phyloP scores from a whole-genome alignment of 2,329 filamentous ascomycete genomes.

The Ophioceras dolichostomum region DNA sequence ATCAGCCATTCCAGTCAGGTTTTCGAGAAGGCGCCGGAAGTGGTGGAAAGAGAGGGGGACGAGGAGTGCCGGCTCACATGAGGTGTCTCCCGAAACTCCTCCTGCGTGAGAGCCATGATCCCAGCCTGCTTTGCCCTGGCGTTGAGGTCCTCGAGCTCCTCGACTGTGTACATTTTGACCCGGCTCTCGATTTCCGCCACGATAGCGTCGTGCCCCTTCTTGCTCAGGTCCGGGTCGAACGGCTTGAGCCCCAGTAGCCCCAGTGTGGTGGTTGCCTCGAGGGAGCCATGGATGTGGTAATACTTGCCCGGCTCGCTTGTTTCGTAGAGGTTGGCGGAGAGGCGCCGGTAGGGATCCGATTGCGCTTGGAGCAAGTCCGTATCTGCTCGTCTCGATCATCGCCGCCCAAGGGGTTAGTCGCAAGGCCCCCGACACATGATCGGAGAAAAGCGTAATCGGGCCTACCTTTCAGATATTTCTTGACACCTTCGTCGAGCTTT shows the following conservation, averaged over 20 bases:
- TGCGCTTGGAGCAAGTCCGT: conserved; percentile 62
- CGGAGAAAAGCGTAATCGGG: too few species aligned
- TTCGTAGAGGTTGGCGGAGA: conserved; percentile 61
- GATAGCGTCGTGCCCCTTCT: conserved; percentile 7
- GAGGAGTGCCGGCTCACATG: conserved; percentile 27
- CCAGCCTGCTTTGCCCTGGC: conserved; percentile 44
- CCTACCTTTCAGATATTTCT: conserved; percentile 21
- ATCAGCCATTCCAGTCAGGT: not conserved
- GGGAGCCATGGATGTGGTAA: conserved; percentile 64
- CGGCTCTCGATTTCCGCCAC: conserved; percentile 37
- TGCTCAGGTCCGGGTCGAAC: conserved; percentile 26
- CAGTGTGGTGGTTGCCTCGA: conserved; percentile 58
- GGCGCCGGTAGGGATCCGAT: conserved; percentile 56
- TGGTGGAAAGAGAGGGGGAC: too few species aligned
- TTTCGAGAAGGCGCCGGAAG: too few species aligned
- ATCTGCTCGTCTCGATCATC: too few species aligned
- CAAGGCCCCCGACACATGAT: too few species aligned
- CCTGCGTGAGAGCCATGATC: conserved; percentile 43
- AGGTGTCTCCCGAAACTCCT: conserved; percentile 44
- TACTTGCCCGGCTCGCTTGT: conserved; percentile 55
- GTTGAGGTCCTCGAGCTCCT: conserved; percentile 48
- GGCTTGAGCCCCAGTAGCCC: conserved; percentile 58
- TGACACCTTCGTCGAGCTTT: conserved; percentile 32
- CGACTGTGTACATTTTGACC: conserved; percentile 38
- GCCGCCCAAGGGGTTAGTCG: too few species aligned